These are phyloP conservation scores for Ceratobasidium sp. DNA, from an alignment of 1,284 basidiomycete species.

Conservation along the genomic window DNA sequence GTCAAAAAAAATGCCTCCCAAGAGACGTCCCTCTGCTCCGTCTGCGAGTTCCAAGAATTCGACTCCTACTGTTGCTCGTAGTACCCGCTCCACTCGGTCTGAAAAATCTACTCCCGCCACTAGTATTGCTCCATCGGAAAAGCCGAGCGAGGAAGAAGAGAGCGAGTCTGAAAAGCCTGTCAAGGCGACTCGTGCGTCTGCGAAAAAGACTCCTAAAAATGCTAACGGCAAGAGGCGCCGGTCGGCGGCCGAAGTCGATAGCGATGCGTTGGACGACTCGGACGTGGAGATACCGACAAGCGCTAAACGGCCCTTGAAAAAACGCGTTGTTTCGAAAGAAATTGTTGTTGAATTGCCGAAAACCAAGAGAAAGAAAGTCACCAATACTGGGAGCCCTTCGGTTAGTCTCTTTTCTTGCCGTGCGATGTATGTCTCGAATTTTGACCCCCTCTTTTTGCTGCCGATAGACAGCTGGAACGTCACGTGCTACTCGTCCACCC, in stretches of 20 bases:
- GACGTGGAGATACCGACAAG: conserved; percentile 15
- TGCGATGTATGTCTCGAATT: neutral
- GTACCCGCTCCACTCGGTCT: conserved; percentile 32
- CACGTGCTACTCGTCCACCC: conserved; percentile 16
- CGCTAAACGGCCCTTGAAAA: conserved; percentile 28
- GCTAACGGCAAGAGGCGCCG: conserved; percentile 6
- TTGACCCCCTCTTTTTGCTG: neutral
- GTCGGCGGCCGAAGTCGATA: conserved; percentile 25
- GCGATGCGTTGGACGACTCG: conserved; percentile 42
- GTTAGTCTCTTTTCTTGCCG: neutral
- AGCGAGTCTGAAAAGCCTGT: neutral
- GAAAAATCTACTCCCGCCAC: conserved; percentile 37
- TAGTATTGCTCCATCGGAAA: conserved; percentile 17
- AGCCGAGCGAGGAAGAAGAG: conserved; percentile 10
- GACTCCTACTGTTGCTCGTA: conserved; percentile 16
- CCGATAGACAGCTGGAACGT: conserved; percentile 18
- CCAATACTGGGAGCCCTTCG: neutral
- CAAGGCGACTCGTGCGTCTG: neutral
- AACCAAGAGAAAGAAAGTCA: neutral
- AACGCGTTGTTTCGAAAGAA: conserved; percentile 6
- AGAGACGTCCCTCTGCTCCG: conserved; percentile 16
- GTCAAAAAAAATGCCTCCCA: conserved; percentile 40
- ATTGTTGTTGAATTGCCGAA: conserved; percentile 13
- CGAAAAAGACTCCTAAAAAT: conserved; percentile 4
- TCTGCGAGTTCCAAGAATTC: conserved; percentile 26